Base-by-base conservation (phyloP, 345 rosid species). In the Microcos paniculata region DNA sequence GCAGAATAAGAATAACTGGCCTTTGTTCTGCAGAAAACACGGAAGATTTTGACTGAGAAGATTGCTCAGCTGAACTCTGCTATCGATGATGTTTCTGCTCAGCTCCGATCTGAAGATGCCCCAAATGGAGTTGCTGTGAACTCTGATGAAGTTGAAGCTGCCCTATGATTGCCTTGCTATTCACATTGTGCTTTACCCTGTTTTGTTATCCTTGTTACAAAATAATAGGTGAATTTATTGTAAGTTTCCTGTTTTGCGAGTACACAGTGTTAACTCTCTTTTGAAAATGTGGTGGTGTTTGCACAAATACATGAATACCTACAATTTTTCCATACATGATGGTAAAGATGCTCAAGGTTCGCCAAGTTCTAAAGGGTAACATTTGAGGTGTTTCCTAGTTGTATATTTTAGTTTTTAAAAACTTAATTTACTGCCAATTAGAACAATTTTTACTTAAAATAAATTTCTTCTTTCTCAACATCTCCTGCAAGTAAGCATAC, bases 1-100 rank as follows among this genome's bases (percentile, higher is more conserved):
- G 3, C 16, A 1, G 64, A 74, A 30, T n/a, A 64, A 65, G 73
- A 69, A 4, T 30, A 24, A 21, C 8, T 77, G 76, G 65, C 26
- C 76, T 62, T 70, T 77, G 65, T 71, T 71, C 62, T 72, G 55
- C 87, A 94, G 98, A 92, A 87, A 90, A 94, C 94, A 21, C 78
- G 97, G 3, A 89, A 94, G 82, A 81, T 89, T 58, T 81, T 94
- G 51, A 84, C 92, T 0, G 92, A 91, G 79, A 92, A 94, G 86
- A 94, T 94, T 55, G 95, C 91, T 33, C 95, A 91, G 76, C 87
- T 94, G 62, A 94, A 92, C 86, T 84, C 92, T 26, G 96, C 98
- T 61, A 92, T 94, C 24, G 98, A 92, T 72, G 92, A 84, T 62
- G 90, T 92, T 58, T 92, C 98, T 38, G 48, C 90, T 66, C 98